Percentiles rank a stretch among this genome's conserved stretches.
These are phyloP conservation scores for Lipomyces mesembrius DNA, from an alignment of 805 yeast species.

Conservation along the genomic window DNA sequence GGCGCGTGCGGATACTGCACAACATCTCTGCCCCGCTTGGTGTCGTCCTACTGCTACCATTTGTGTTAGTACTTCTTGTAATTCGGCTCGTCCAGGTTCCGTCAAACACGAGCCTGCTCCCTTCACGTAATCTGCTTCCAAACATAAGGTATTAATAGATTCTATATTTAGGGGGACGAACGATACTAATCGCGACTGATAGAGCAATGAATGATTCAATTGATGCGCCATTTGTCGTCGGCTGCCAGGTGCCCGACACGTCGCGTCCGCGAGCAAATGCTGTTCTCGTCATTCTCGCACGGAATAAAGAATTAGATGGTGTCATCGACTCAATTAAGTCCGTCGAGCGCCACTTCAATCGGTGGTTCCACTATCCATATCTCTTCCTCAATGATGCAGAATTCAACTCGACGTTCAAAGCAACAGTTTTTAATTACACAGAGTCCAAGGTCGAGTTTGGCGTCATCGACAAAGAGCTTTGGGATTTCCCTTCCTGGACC, in stretches of 20 bases:
- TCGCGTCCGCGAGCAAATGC: conserved; percentile 70
- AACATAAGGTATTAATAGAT: conserved; percentile 11
- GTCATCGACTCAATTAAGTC: conserved; percentile 73
- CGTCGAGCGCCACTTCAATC: conserved; percentile 85
- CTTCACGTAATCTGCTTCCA: conserved; percentile 14
- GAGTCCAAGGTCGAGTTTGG: conserved; percentile 75
- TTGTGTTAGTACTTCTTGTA: conserved; percentile 16
- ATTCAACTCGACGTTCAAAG: conserved; percentile 67
- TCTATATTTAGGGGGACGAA: not conserved
- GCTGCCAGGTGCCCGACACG: conserved; percentile 58
- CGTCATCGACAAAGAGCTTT: conserved; percentile 56
- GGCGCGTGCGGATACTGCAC: conserved; percentile 33
- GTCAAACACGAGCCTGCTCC: conserved; percentile 1
- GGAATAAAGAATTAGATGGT: conserved; percentile 80
- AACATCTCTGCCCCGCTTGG: conserved; percentile 28
- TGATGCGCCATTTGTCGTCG: conserved; percentile 58
- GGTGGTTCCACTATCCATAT: conserved; percentile 94
- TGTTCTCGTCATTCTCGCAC: conserved; percentile 78
- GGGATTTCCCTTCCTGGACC: conserved; percentile 69
- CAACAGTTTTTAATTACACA: conserved; percentile 57
- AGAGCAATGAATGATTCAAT: conserved; percentile 35
- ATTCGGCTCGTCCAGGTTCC: conserved; percentile 7
- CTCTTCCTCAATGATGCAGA: conserved; percentile 82
- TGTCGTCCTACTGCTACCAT: conserved; percentile 18
- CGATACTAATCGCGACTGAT: not conserved